Evolutionary conservation across 2,329 filamentous ascomycete genomes (phyloP).

Genomic region (Moelleriella libera): DNA sequence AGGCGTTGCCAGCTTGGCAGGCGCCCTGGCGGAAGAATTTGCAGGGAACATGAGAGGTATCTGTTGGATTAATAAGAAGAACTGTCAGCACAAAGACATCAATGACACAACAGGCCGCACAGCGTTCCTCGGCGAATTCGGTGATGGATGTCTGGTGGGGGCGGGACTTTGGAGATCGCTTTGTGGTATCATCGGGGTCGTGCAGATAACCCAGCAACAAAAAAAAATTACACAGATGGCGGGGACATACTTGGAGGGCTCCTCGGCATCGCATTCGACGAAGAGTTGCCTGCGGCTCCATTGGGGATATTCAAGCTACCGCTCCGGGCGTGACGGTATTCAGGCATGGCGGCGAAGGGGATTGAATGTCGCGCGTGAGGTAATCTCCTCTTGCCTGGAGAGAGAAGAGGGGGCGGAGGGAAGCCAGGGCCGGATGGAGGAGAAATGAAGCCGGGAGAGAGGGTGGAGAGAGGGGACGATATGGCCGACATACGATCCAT

Average conservation of each 20-base stretch:
- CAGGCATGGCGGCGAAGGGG: conserved; percentile 23
- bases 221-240: neutral
- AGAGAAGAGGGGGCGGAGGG: conserved; percentile 2
- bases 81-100: neutral
- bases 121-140: neutral
- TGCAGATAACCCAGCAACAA: no score
- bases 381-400: conserved; percentile 1
- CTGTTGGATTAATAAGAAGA: conserved; percentile 29
- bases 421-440: conserved; percentile 3
- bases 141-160: conserved; percentile 2
- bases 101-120: no score
- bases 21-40: conserved; percentile 97
- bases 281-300: conserved; percentile 11
- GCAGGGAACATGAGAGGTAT: conserved; percentile 95
- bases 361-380: conserved; percentile 4
- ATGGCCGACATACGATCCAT: conserved; percentile 3
- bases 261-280: conserved; percentile 25
- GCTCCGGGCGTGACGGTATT: conserved; percentile 42
- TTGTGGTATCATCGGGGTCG: no score
- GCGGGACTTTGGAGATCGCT: neutral
- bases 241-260: conserved; percentile 41
- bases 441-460: conserved; percentile 2
- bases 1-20: conserved; percentile 90
- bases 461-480: conserved; percentile 4
- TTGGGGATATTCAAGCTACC: conserved; percentile 40